Conservation (phyloP, 768 basidiomycete genomes). For the Trametes meyenii region DNA sequence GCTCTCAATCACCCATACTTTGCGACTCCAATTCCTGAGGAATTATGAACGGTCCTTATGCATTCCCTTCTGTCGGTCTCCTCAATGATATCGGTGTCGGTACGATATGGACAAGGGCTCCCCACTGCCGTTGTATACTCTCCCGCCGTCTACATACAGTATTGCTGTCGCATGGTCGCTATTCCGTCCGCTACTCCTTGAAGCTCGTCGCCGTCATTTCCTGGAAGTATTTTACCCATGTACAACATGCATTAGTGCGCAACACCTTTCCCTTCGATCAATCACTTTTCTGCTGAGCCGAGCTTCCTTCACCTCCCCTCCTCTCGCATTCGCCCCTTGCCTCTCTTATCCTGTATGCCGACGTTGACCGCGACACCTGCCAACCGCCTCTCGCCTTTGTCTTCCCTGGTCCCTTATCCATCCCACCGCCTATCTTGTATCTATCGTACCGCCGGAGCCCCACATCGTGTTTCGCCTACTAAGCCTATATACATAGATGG, state of each 20-base stretch:
- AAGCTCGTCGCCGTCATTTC: constrained; percentile 26
- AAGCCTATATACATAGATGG: constrained; percentile 27
- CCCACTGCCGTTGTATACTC: constrained; percentile 30
- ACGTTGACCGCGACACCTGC: constrained; percentile 22
- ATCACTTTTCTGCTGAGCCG: constrained; percentile 2
- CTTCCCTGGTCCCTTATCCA: neutral
- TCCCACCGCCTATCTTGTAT: constrained; percentile 25
- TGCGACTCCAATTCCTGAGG: constrained; percentile 63
- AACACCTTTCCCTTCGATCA: constrained; percentile 15
- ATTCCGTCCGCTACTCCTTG: constrained; percentile 23
- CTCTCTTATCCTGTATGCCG: constrained; percentile 1
- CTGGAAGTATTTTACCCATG: constrained; percentile 30
- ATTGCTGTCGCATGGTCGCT: constrained; percentile 32
- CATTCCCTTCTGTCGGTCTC: constrained; percentile 12
- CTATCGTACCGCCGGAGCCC: constrained; percentile 16
- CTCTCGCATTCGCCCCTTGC: neutral
- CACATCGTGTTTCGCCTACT: constrained; percentile 22
- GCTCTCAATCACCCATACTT: constrained; percentile 91
- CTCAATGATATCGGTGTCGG: constrained; percentile 24
- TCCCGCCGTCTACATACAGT: constrained; percentile 28
- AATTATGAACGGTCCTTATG: constrained; percentile 50
- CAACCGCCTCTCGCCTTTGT: neutral
- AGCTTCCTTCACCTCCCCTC: neutral
- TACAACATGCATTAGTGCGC: constrained; percentile 36
- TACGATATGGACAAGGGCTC: constrained; percentile 30